Evolutionary conservation across 2,329 filamentous ascomycete genomes (phyloP).

Genomic region (Sporothrix schenckii): DNA sequence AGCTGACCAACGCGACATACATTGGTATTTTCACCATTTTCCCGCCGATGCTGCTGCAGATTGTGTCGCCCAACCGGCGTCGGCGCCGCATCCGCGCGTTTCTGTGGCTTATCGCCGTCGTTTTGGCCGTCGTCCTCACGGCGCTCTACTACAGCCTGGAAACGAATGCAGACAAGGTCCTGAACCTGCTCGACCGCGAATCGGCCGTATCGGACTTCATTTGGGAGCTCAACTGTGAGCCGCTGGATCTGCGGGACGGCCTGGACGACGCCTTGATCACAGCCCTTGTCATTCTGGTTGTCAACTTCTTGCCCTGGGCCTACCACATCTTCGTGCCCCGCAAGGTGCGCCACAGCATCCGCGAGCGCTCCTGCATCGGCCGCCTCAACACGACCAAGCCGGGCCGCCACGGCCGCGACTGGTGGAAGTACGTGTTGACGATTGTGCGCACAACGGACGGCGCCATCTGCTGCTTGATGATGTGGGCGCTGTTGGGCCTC

Average conservation of each 20-base stretch:
- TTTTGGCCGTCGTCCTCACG: conserved; percentile 34
- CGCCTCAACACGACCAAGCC: background rate
- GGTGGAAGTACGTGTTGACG: conserved; percentile 26
- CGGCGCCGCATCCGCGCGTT: conserved; percentile 34
- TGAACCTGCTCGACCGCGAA: conserved; percentile 25
- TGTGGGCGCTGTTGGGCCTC: conserved; percentile 41
- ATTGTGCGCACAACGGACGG: conserved; percentile 33
- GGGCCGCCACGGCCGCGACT: conserved; percentile 17
- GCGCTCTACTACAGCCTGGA: conserved; percentile 34
- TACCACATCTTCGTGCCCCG: conserved; percentile 24
- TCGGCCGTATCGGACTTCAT: conserved; percentile 18
- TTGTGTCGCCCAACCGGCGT: conserved; percentile 32
- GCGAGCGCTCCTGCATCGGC: background rate
- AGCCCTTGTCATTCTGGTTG: conserved; percentile 27
- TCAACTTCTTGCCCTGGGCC: conserved; percentile 26
- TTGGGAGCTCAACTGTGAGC: conserved; percentile 31
- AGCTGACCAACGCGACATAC: conserved; percentile 36
- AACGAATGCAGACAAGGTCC: background rate
- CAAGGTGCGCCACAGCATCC: background rate
- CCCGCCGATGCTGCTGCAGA: conserved; percentile 36
- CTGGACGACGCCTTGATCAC: conserved; percentile 15
- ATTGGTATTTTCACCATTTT: conserved; percentile 37
- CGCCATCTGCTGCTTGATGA: conserved; percentile 35
- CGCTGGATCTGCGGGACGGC: background rate
- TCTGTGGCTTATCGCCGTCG: conserved; percentile 37